Conservation (phyloP, 179 eudicot species). For the Dionaea muscipula region DNA sequence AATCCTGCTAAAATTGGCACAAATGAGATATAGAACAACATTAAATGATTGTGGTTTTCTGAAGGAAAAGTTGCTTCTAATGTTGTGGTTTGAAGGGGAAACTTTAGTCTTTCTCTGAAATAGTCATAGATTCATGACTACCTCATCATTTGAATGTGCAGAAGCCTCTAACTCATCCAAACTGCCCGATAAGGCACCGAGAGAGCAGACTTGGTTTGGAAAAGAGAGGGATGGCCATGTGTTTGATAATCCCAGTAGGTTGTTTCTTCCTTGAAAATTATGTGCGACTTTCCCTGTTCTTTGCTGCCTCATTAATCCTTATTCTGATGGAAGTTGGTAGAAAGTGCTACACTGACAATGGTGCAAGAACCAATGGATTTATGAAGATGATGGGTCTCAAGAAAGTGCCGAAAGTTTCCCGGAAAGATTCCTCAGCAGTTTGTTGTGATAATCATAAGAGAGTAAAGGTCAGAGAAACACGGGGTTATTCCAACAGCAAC, state of each 20-base stretch:
- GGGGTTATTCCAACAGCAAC: background rate
- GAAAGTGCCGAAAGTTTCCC: conserved; percentile 46
- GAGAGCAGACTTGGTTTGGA: conserved; percentile 34
- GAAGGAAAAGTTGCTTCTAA: no score
- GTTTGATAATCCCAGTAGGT: conserved; percentile 44
- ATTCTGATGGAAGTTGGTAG: conserved; percentile 14
- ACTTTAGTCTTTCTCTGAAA: no score
- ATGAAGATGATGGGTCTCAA: conserved; percentile 49
- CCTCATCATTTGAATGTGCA: conserved; percentile 13
- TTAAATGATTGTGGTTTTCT: conserved; percentile 5
- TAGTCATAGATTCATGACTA: no score
- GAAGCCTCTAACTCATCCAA: conserved; percentile 35
- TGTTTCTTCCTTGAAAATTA: background rate
- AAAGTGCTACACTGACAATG: conserved; percentile 33
- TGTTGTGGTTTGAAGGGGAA: no score
- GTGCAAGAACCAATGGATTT: conserved; percentile 32
- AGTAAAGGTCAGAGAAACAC: conserved; percentile 40
- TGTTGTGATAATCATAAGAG: conserved; percentile 25
- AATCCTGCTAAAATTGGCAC: conserved; percentile 10
- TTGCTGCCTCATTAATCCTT: conserved; percentile 7
- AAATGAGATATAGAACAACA: conserved; percentile 16
- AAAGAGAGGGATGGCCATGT: conserved; percentile 29
- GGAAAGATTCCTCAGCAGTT: conserved; percentile 25
- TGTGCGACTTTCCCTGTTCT: background rate
- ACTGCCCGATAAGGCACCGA: conserved; percentile 23